These are phyloP conservation scores for Acacia confusa DNA, from an alignment of 306 rosid species.

Conservation along the genomic window DNA sequence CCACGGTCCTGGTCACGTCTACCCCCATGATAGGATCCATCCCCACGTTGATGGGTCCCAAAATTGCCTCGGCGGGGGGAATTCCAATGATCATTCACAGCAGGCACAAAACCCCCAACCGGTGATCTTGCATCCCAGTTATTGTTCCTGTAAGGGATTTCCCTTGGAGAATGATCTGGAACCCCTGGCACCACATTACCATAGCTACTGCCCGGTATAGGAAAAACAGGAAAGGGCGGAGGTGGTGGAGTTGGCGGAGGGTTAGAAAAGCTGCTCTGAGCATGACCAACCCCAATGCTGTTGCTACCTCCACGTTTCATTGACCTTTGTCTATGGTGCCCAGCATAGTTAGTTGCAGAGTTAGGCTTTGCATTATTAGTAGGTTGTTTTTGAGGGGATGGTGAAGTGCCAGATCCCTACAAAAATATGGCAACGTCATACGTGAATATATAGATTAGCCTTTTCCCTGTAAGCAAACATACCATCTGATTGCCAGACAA, in stretches of 20 bases:
- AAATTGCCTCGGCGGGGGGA: slow-evolving; percentile 61
- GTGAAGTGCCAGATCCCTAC: slow-evolving; percentile 52
- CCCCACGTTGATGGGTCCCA: slow-evolving; percentile 56
- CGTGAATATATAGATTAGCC: background rate
- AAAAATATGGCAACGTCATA: slow-evolving; percentile 30
- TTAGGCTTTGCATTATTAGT: slow-evolving; percentile 41
- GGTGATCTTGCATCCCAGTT: slow-evolving; percentile 57
- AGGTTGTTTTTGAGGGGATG: slow-evolving; percentile 46
- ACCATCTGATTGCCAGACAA: background rate
- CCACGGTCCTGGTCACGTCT: slow-evolving; percentile 70
- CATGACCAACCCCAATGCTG: slow-evolving; percentile 40
- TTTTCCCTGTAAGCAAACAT: background rate
- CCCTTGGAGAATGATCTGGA: slow-evolving; percentile 61
- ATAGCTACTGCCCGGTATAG: slow-evolving; percentile 39
- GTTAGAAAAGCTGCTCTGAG: slow-evolving; percentile 40
- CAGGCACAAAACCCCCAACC: slow-evolving; percentile 47
- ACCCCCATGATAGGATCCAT: slow-evolving; percentile 52
- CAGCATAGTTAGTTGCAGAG: slow-evolving; percentile 41
- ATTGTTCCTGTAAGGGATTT: slow-evolving; percentile 43
- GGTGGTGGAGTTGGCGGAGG: slow-evolving; percentile 66
- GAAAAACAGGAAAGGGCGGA: slow-evolving; percentile 62
- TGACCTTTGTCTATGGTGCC: slow-evolving; percentile 52
- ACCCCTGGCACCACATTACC: slow-evolving; percentile 43
- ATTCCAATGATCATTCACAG: slow-evolving; percentile 44
- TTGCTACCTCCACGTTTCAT: slow-evolving; percentile 58